phyloP scores from a whole-genome alignment of 2,329 filamentous ascomycete genomes.

The Monosporascus sp. region DNA sequence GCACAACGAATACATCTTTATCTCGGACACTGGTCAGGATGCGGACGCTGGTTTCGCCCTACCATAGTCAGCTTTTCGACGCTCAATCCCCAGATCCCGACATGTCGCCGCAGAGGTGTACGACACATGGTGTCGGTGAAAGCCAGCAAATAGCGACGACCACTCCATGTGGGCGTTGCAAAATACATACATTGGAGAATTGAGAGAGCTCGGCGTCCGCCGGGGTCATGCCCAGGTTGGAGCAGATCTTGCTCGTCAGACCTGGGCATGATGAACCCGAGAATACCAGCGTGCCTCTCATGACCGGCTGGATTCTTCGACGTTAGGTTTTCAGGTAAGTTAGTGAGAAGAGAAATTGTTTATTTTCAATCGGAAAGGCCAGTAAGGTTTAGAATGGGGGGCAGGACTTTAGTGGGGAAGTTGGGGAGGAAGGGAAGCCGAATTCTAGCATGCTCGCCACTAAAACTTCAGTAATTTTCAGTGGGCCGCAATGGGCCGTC shows the following conservation, averaged over 20 bases:
- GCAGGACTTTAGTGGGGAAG: conserved; percentile 2
- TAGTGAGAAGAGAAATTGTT: conserved; percentile 1
- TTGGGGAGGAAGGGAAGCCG: neutral
- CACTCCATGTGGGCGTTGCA: conserved; percentile 6
- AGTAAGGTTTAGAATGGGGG: neutral
- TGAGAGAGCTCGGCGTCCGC: conserved; percentile 62
- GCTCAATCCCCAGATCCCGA: neutral
- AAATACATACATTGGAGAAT: conserved; percentile 60
- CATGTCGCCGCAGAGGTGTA: neutral
- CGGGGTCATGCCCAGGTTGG: conserved; percentile 61
- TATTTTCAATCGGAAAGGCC: neutral
- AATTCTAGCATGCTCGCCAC: too few relatives aligned
- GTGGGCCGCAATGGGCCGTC: too few relatives aligned
- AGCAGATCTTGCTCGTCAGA: conserved; percentile 61
- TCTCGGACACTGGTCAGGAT: conserved; percentile 78
- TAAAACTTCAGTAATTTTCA: too few relatives aligned
- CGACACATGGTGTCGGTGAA: neutral
- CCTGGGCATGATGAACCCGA: conserved; percentile 62
- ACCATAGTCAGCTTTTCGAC: conserved; percentile 16
- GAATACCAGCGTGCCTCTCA: conserved; percentile 65
- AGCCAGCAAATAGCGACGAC: conserved; percentile 16
- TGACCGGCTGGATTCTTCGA: conserved; percentile 29
- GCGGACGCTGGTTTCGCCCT: conserved; percentile 66
- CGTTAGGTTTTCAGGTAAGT: conserved; percentile 21
- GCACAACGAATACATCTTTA: conserved; percentile 97